Conservation (phyloP, 768 basidiomycete species). For the Thelephora ganbajun region DNA sequence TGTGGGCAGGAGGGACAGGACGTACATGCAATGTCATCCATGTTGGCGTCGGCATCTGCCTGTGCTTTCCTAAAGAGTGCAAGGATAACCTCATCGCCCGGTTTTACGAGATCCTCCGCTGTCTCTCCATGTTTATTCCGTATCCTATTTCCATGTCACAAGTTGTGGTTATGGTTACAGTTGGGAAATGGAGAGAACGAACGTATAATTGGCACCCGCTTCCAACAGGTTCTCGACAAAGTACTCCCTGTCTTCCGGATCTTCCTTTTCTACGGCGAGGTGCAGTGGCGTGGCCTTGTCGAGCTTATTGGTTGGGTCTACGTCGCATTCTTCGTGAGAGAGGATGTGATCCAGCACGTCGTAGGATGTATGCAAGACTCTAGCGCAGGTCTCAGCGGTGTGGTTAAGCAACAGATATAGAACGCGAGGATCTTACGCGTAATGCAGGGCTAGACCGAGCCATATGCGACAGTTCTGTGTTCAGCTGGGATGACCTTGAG, state of each 20-base stretch:
- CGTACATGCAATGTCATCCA: constrained; percentile 56
- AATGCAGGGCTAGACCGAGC: constrained; percentile 43
- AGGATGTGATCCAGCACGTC: constrained; percentile 63
- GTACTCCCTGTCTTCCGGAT: constrained; percentile 35
- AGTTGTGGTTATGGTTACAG: neutral
- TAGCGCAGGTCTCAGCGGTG: constrained; percentile 13
- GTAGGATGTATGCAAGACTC: constrained; percentile 40
- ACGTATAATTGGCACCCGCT: constrained; percentile 66
- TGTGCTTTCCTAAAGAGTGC: constrained; percentile 39
- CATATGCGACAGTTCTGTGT: neutral
- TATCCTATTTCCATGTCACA: constrained; percentile 31
- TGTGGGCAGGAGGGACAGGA: neutral
- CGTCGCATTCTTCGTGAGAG: constrained; percentile 63
- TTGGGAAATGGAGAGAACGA: constrained; percentile 10
- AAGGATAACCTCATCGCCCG: constrained; percentile 35
- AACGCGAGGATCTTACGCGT: constrained; percentile 38
- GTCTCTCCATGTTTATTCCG: constrained; percentile 56
- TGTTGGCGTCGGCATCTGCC: constrained; percentile 33
- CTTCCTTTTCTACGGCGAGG: constrained; percentile 45
- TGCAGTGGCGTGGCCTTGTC: constrained; percentile 70
- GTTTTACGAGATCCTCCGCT: constrained; percentile 38
- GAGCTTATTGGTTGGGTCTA: constrained; percentile 60
- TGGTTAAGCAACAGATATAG: neutral
- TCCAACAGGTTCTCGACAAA: constrained; percentile 59
- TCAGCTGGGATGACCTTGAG: neutral